These are phyloP conservation scores for Monilinia laxa DNA, from an alignment of 2,329 filamentous ascomycete species.

Conservation along the genomic window DNA sequence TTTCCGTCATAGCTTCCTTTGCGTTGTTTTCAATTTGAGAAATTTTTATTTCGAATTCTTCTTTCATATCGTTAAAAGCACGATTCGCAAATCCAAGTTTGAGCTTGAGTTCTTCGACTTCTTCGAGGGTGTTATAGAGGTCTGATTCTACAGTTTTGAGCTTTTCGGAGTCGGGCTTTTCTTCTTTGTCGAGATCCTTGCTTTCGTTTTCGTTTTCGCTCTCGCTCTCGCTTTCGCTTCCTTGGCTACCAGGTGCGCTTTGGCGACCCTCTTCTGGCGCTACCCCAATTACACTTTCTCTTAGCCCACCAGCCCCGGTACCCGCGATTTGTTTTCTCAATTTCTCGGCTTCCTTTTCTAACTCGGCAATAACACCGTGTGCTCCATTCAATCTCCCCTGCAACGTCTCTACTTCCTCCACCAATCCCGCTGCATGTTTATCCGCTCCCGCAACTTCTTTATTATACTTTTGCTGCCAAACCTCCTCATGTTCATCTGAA, in stretches of 20 bases:
- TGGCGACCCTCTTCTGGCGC: background rate
- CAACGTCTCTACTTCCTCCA: slow-evolving; percentile 10
- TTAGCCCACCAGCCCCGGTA: background rate
- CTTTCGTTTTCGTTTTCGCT: background rate
- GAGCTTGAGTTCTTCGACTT: slow-evolving; percentile 16
- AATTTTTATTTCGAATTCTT: slow-evolving; percentile 1
- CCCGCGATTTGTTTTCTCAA: background rate
- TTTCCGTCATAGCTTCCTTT: background rate
- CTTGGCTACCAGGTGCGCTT: background rate
- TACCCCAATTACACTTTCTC: background rate
- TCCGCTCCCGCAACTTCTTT: slow-evolving; percentile 3
- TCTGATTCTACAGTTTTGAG: background rate
- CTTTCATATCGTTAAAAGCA: background rate
- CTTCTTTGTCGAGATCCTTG: background rate
- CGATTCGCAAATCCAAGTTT: background rate
- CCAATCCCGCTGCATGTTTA: slow-evolving; percentile 13
- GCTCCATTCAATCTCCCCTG: slow-evolving; percentile 19
- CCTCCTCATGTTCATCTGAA: background rate
- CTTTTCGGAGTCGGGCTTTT: background rate
- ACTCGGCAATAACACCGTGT: background rate
- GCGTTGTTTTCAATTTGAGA: background rate
- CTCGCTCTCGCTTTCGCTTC: background rate
- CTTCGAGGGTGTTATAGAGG: slow-evolving; percentile 21
- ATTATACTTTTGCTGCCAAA: slow-evolving; percentile 13
- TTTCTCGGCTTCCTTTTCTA: background rate